Conservation (phyloP, 1,284 basidiomycete species). For the Cutaneotrichosporon mucoides region DNA sequence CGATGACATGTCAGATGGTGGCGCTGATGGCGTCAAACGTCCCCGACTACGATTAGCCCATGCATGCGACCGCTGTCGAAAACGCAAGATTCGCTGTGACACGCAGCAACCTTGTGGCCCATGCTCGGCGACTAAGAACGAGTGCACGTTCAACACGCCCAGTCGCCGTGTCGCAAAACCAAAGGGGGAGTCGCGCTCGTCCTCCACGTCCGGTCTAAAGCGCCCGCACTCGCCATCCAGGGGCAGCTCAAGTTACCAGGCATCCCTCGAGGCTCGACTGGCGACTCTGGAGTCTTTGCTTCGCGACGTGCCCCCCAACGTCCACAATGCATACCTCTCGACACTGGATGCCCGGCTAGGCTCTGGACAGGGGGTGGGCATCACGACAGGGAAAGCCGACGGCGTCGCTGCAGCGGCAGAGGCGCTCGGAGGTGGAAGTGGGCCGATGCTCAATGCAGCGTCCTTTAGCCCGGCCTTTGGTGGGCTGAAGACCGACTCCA, state of each 20-base stretch:
- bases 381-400: conserved; percentile 41
- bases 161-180: conserved; percentile 44
- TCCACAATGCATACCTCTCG: conserved; percentile 48
- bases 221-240: conserved; percentile 30
- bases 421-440: conserved; percentile 26
- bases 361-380: conserved; percentile 38
- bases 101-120: conserved; percentile 50
- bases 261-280: conserved; percentile 46
- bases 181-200: conserved; percentile 22
- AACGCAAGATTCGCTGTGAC: conserved; percentile 48
- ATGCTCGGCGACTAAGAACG: conserved; percentile 46
- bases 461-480: conserved; percentile 5
- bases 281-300: conserved; percentile 48
- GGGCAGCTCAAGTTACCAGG: conserved; percentile 20
- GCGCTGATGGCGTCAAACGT: conserved; percentile 35
- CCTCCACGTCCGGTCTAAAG: conserved; percentile 25
- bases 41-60: conserved; percentile 47
- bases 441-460: conserved; percentile 1
- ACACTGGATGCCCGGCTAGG: conserved; percentile 45
- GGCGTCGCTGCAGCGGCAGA: conserved; percentile 38
- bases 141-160: conserved; percentile 50
- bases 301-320: conserved; percentile 48
- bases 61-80: conserved; percentile 44
- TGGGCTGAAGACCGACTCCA: conserved; percentile 10
- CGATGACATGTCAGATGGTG: conserved; percentile 16